A percentile compares a stretch with the other conserved stretches of the same genome.
These are phyloP conservation scores for Fusarium xyrophilum DNA, from an alignment of 2,329 filamentous ascomycete species.

Conservation along the genomic window DNA sequence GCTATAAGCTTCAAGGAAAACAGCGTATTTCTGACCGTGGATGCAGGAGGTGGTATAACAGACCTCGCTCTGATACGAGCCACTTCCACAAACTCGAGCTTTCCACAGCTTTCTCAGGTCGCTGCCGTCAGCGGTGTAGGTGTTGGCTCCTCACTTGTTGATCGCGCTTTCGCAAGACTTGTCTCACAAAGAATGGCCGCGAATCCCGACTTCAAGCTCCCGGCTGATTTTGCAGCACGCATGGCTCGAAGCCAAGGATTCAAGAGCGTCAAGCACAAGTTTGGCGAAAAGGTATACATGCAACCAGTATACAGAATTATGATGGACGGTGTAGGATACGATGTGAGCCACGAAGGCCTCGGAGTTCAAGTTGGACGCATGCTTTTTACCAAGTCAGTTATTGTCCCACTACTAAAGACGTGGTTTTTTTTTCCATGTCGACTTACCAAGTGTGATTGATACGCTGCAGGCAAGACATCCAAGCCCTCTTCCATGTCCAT, in stretches of 20 bases:
- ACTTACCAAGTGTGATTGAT: neutral
- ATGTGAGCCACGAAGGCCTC: slow-evolving; percentile 48
- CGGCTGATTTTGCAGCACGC: slow-evolving; percentile 46
- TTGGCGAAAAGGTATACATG: slow-evolving; percentile 54
- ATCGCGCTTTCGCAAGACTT: slow-evolving; percentile 50
- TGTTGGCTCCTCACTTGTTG: slow-evolving; percentile 56
- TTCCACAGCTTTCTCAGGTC: slow-evolving; percentile 46
- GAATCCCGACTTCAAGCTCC: slow-evolving; percentile 49
- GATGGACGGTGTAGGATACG: slow-evolving; percentile 53
- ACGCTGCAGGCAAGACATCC: slow-evolving; percentile 49
- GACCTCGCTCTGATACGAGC: slow-evolving; percentile 55
- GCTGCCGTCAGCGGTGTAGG: slow-evolving; percentile 53
- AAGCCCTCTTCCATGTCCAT: slow-evolving; percentile 50
- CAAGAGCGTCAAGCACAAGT: slow-evolving; percentile 50
- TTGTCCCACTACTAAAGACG: neutral
- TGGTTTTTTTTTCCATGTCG: neutral
- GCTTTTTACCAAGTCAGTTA: slow-evolving; percentile 48
- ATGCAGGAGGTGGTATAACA: slow-evolving; percentile 56
- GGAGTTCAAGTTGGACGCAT: slow-evolving; percentile 52
- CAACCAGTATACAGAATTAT: slow-evolving; percentile 51
- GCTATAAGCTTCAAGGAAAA: slow-evolving; percentile 48
- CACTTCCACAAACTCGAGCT: slow-evolving; percentile 39
- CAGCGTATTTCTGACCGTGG: slow-evolving; percentile 53
- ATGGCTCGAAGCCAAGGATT: slow-evolving; percentile 51
- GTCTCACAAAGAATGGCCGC: slow-evolving; percentile 48